phyloP scores from a whole-genome alignment of 768 basidiomycete genomes.

The Amanita molliuscula region DNA sequence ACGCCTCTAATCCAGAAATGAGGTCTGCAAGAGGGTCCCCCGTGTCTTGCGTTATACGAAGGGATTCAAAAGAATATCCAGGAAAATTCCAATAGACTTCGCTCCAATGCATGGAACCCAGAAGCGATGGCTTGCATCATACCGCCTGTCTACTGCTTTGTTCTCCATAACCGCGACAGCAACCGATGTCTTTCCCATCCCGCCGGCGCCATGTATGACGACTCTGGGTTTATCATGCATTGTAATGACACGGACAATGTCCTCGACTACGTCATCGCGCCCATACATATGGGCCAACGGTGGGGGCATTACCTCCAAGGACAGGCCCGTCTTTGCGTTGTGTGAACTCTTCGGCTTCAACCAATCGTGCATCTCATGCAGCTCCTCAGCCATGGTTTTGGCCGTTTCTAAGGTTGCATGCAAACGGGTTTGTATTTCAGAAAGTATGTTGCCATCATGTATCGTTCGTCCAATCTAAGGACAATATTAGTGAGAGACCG shows the following conservation, averaged over 20 bases:
- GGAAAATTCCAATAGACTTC: conserved; percentile 15
- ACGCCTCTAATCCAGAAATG: conserved; percentile 12
- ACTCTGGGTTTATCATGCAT: conserved; percentile 8
- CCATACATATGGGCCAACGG: conserved; percentile 14
- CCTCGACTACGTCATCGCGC: conserved; percentile 11
- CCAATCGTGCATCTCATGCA: not conserved
- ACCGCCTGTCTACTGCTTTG: conserved; percentile 13
- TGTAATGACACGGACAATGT: conserved; percentile 8
- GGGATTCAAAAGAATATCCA: conserved; percentile 14
- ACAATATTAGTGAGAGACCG: not conserved
- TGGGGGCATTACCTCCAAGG: conserved; percentile 8
- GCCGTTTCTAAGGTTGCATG: no score
- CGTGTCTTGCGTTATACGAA: conserved; percentile 15
- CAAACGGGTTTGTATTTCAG: no score
- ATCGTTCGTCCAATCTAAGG: conserved; percentile 3
- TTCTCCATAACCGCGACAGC: conserved; percentile 20
- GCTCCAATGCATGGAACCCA: conserved; percentile 25
- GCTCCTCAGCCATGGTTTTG: no score
- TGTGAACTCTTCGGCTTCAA: not conserved
- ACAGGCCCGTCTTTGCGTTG: conserved; percentile 1
- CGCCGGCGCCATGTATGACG: conserved; percentile 20
- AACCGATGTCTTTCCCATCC: conserved; percentile 29
- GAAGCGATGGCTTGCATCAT: conserved; percentile 12
- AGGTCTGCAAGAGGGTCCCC: conserved; percentile 13
- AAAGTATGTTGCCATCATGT: not conserved